Conservation (phyloP, 2,329 filamentous ascomycete genomes). For the Pseudogymnoascus pannorum region DNA sequence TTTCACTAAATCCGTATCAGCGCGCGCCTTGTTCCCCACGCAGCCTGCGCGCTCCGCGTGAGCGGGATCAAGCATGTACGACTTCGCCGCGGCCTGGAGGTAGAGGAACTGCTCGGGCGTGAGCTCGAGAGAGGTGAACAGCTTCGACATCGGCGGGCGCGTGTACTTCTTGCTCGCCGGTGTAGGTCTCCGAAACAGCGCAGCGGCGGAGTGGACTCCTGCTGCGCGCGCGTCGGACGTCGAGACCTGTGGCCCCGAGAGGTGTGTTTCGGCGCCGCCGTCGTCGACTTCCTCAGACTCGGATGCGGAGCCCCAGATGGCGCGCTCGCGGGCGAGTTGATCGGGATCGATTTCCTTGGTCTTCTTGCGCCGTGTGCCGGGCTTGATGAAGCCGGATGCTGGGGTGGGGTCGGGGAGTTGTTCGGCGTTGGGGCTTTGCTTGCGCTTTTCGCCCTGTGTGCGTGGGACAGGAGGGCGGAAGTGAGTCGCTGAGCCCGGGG, state of each 20-base stretch:
- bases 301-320: slow-evolving; percentile 23
- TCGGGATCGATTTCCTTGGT: slow-evolving; percentile 11
- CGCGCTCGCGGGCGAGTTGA: slow-evolving; percentile 20
- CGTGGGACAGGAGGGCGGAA: background rate
- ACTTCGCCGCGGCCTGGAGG: slow-evolving; percentile 28
- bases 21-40: slow-evolving; percentile 21
- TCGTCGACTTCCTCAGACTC: slow-evolving; percentile 18
- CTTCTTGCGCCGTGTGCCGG: slow-evolving; percentile 14
- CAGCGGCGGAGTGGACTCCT: slow-evolving; percentile 25
- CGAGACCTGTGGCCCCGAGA: slow-evolving; percentile 13
- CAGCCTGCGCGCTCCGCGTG: slow-evolving; percentile 25
- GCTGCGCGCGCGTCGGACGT: slow-evolving; percentile 20
- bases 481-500: background rate
- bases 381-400: background rate
- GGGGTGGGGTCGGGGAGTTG: slow-evolving; percentile 13
- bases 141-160: slow-evolving; percentile 25
- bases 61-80: slow-evolving; percentile 26
- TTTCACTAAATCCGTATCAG: slow-evolving; percentile 24
- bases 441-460: slow-evolving; percentile 10
- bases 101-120: slow-evolving; percentile 23
- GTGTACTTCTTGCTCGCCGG: slow-evolving; percentile 26
- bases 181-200: slow-evolving; percentile 24
- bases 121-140: slow-evolving; percentile 25
- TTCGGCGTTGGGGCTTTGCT: slow-evolving; percentile 1
- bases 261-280: slow-evolving; percentile 7